These are phyloP conservation scores for Gaeumannomyces sp. DNA, from an alignment of 2,329 filamentous ascomycete species.

Conservation along the genomic window DNA sequence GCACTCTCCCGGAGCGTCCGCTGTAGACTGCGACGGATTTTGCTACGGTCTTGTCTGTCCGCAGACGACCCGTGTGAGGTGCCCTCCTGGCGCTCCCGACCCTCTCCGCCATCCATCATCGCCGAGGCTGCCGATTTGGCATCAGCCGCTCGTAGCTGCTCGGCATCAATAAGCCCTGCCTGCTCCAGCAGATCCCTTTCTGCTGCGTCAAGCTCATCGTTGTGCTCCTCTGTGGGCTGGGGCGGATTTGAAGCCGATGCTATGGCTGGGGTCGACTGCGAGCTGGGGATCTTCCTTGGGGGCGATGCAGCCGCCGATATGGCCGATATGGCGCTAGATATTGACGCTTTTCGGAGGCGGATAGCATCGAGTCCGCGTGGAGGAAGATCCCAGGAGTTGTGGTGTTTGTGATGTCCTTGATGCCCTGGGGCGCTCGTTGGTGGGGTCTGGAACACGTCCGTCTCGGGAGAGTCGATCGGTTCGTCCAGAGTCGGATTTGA, in stretches of 20 bases:
- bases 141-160: slow-evolving; percentile 32
- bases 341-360: slow-evolving; percentile 33
- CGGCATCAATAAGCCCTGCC: slow-evolving; percentile 53
- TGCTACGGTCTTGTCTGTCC: slow-evolving; percentile 54
- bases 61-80: slow-evolving; percentile 12
- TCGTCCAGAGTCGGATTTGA: slow-evolving; percentile 23
- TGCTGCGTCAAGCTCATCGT: slow-evolving; percentile 52
- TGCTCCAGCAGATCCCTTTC: slow-evolving; percentile 64
- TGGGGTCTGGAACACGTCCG: slow-evolving; percentile 44
- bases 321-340: slow-evolving; percentile 35
- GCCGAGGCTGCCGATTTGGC: slow-evolving; percentile 10
- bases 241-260: background rate
- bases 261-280: slow-evolving; percentile 25
- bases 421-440: slow-evolving; percentile 33
- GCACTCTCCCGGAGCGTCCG: slow-evolving; percentile 80
- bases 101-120: background rate
- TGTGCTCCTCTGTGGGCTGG: slow-evolving; percentile 3
- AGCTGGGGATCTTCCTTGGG: slow-evolving; percentile 24
- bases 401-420: slow-evolving; percentile 28
- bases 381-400: slow-evolving; percentile 38
- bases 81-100: slow-evolving; percentile 1
- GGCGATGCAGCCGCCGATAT: slow-evolving; percentile 26
- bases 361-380: slow-evolving; percentile 27
- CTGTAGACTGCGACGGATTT: slow-evolving; percentile 79
- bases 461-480: slow-evolving; percentile 30